Evolutionary conservation across 2,329 filamentous ascomycete genomes (phyloP).

Genomic region (Aspergillus sojae): DNA sequence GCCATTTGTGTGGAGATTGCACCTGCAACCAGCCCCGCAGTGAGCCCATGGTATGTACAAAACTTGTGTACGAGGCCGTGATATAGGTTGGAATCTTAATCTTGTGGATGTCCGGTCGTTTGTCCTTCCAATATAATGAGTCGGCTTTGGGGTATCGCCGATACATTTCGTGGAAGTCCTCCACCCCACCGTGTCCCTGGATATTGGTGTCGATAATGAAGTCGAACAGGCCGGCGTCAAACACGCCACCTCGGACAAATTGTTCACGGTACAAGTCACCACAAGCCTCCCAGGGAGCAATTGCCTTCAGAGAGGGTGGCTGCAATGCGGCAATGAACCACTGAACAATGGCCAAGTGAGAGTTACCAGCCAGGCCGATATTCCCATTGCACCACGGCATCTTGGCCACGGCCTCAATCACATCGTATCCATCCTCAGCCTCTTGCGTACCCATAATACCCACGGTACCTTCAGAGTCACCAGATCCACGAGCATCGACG

Average conservation of each 20-base stretch:
- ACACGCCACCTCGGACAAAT: neutral
- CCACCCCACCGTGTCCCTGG: slow-evolving; percentile 8
- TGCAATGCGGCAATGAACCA: slow-evolving; percentile 9
- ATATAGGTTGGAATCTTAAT: slow-evolving; percentile 6
- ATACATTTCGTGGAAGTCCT: slow-evolving; percentile 12
- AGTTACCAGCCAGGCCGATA: slow-evolving; percentile 18
- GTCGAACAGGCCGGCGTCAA: slow-evolving; percentile 1
- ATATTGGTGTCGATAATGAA: slow-evolving; percentile 13
- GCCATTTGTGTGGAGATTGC: slow-evolving; percentile 12
- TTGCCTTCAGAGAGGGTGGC: neutral
- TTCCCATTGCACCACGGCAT: slow-evolving; percentile 17
- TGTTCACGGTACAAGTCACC: neutral
- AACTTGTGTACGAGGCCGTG: slow-evolving; percentile 8
- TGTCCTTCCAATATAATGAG: slow-evolving; percentile 7
- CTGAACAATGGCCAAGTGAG: slow-evolving; percentile 16
- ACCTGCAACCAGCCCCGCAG: slow-evolving; percentile 15
- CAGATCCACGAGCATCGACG: neutral
- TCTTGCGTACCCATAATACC: neutral
- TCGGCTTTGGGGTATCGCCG: slow-evolving; percentile 1
- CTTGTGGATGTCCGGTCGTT: neutral
- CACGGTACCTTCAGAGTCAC: neutral
- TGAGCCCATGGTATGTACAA: slow-evolving; percentile 18
- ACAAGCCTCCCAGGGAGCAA: slow-evolving; percentile 1
- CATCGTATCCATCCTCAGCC: slow-evolving; percentile 10
- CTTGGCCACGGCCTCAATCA: slow-evolving; percentile 15